These are phyloP conservation scores for Leptoxyphium fumago DNA, from an alignment of 2,329 filamentous ascomycete species.

Conservation along the genomic window DNA sequence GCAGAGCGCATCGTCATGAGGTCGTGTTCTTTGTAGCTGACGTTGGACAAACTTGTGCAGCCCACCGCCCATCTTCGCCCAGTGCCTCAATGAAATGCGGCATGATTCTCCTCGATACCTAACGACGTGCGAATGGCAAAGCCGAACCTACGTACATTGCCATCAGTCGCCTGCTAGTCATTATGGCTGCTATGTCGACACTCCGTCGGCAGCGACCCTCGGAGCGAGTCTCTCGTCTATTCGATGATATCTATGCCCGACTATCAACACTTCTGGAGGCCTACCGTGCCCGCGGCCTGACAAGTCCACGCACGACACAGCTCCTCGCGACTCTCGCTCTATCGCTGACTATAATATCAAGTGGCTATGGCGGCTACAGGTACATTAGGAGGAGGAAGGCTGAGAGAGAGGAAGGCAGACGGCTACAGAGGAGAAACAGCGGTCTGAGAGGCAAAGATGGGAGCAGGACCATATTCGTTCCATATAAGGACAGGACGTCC, in stretches of 20 bases:
- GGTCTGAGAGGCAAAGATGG: conserved; percentile 90
- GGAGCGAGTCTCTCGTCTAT: conserved; percentile 18
- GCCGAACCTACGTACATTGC: too few relatives aligned
- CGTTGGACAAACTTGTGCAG: too few relatives aligned
- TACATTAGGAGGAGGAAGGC: conserved; percentile 60
- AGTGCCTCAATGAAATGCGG: too few relatives aligned
- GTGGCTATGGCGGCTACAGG: conserved; percentile 62
- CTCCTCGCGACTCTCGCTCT: conserved; percentile 65
- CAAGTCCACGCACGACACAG: conserved; percentile 55
- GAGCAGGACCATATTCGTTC: conserved; percentile 85
- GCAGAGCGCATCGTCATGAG: too few relatives aligned
- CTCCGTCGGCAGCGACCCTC: conserved; percentile 31
- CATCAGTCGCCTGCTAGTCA: neutral
- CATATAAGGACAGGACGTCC: conserved; percentile 72
- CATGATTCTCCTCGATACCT: too few relatives aligned
- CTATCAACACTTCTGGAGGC: conserved; percentile 31
- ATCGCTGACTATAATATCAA: conserved; percentile 60
- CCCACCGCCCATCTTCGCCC: too few relatives aligned
- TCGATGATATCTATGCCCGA: conserved; percentile 26
- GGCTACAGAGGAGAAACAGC: conserved; percentile 78
- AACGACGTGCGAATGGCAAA: too few relatives aligned
- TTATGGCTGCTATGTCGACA: conserved; percentile 81
- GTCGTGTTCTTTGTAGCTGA: too few relatives aligned
- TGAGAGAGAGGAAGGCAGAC: conserved; percentile 69
- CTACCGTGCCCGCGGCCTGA: conserved; percentile 35